Evolutionary conservation across 225 moss, liverwort and hornwort species (phyloP).

Genomic region (Takakia lepidozioides): DNA sequence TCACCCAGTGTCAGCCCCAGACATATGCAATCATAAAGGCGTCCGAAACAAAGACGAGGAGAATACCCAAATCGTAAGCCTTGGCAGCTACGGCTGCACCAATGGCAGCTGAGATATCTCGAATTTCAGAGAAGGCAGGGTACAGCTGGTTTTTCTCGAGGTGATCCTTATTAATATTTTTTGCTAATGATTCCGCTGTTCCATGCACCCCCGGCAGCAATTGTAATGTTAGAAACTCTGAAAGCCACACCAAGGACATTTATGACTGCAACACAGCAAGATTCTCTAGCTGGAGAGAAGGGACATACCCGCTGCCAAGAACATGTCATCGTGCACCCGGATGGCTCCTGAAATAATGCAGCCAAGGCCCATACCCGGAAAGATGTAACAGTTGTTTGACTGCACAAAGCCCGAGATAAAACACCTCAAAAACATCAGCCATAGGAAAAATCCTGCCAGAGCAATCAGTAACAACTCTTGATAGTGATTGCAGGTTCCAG

Average conservation of each 20-base stretch:
- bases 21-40: no score
- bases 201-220: no score
- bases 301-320: slow-evolving; percentile 67
- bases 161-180: slow-evolving; percentile 71
- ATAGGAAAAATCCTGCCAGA: no score
- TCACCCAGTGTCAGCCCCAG: no score
- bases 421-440: no score
- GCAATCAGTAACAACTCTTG: no score
- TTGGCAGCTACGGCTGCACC: slow-evolving; percentile 79
- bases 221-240: no score
- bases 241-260: no score
- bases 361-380: slow-evolving; percentile 78
- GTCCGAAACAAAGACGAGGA: no score
- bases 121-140: slow-evolving; percentile 69
- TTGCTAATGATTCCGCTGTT: slow-evolving; percentile 79
- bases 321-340: slow-evolving; percentile 82
- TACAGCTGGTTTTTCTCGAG: slow-evolving; percentile 67
- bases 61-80: slow-evolving; percentile 72
- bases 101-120: slow-evolving; percentile 77
- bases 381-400: slow-evolving; percentile 95
- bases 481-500: no score
- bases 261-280: neutral
- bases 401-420: slow-evolving; percentile 28
- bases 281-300: neutral
- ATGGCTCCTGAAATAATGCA: slow-evolving; percentile 66